A percentile compares a stretch with the other conserved stretches of the same genome.
Evolutionary conservation across 1,139 yeast species (phyloP).

Genomic region (Yamadazyma siamensis): DNA sequence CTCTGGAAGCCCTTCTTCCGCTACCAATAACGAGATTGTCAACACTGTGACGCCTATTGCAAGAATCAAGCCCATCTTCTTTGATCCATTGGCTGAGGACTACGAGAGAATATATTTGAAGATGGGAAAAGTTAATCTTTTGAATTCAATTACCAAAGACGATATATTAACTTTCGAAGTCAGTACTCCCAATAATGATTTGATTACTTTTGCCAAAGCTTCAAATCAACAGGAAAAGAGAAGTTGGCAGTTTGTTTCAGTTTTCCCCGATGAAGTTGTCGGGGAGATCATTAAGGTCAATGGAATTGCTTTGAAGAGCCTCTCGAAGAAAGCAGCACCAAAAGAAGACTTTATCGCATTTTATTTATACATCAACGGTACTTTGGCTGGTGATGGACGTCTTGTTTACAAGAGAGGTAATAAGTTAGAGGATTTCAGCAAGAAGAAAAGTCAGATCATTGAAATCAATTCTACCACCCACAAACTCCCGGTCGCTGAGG

Average conservation of each 20-base stretch:
- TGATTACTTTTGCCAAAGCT: slow-evolving; percentile 60
- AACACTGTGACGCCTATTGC: slow-evolving; percentile 53
- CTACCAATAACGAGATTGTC: slow-evolving; percentile 17
- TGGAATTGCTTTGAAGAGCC: slow-evolving; percentile 48
- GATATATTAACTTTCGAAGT: slow-evolving; percentile 49
- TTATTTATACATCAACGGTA: slow-evolving; percentile 63
- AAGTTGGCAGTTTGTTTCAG: slow-evolving; percentile 77
- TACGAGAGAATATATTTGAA: slow-evolving; percentile 60
- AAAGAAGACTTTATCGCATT: slow-evolving; percentile 56
- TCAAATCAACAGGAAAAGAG: slow-evolving; percentile 55
- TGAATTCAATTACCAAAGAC: slow-evolving; percentile 29
- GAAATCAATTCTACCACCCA: slow-evolving; percentile 34
- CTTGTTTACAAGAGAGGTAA: slow-evolving; percentile 40
- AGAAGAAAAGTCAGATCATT: slow-evolving; percentile 31
- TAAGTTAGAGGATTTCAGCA: slow-evolving; percentile 40
- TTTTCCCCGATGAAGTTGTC: slow-evolving; percentile 66
- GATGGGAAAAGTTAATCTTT: slow-evolving; percentile 48
- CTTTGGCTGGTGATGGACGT: slow-evolving; percentile 54
- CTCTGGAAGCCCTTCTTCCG: slow-evolving; percentile 33
- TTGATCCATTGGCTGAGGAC: slow-evolving; percentile 58
- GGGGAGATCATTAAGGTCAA: slow-evolving; percentile 67
- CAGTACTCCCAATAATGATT: slow-evolving; percentile 44
- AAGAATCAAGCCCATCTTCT: slow-evolving; percentile 59
- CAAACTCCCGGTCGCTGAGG: slow-evolving; percentile 42
- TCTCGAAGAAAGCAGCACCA: slow-evolving; percentile 27